phyloP scores from a whole-genome alignment of 192 early-diverging fungal genomes.

The Coemansia furcata region DNA sequence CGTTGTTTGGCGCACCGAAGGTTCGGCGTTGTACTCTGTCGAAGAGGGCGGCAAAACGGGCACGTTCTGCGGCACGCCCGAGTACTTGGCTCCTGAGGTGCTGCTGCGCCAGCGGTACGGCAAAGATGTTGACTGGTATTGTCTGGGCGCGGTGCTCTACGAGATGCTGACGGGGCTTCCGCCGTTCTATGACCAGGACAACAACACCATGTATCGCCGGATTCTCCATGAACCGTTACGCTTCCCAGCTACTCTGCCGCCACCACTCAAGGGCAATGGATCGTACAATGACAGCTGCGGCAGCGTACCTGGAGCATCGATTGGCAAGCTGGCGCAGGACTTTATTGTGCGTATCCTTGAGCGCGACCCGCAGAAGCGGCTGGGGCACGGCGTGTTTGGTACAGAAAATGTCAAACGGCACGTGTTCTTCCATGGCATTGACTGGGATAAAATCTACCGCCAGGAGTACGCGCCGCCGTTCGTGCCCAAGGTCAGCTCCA shows the following conservation, averaged over 20 bases:
- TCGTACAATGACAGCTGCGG: background rate
- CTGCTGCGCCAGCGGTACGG: conserved; percentile 59
- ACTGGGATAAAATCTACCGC: conserved; percentile 60
- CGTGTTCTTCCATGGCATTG: conserved; percentile 57
- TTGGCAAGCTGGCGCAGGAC: conserved; percentile 5
- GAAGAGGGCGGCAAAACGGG: conserved; percentile 58
- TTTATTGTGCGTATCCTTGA: conserved; percentile 51
- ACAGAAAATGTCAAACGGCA: conserved; percentile 58
- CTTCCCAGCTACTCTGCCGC: conserved; percentile 24
- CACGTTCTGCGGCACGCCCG: conserved; percentile 75
- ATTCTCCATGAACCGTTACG: conserved; percentile 21
- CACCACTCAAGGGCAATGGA: conserved; percentile 7
- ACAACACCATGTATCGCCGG: conserved; percentile 24
- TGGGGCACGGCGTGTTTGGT: conserved; percentile 57
- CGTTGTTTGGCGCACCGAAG: conserved; percentile 71
- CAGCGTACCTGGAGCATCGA: conserved; percentile 2
- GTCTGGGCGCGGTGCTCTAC: conserved; percentile 67
- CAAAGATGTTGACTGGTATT: conserved; percentile 68
- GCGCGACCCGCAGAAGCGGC: conserved; percentile 56
- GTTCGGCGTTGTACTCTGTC: conserved; percentile 30
- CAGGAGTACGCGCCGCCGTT: conserved; percentile 61
- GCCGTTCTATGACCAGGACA: conserved; percentile 54
- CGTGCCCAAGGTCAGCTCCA: conserved; percentile 56
- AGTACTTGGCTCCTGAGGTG: conserved; percentile 68
- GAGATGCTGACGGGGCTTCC: conserved; percentile 60